Evolutionary conservation across 202 grass and related monocot genomes (phyloP).

Genomic region (Elaeis oleifera): DNA sequence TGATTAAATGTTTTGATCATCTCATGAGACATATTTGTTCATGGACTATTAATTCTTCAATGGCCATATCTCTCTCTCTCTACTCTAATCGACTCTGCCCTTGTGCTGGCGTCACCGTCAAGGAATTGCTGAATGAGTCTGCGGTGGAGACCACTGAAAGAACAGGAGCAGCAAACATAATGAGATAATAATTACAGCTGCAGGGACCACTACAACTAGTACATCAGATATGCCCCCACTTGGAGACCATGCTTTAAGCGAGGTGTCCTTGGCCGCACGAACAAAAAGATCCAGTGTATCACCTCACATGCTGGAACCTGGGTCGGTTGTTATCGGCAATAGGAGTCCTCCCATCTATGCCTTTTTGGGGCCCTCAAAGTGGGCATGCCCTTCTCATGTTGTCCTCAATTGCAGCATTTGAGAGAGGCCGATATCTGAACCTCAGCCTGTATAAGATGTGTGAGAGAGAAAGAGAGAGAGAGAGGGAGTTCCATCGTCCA

Average conservation of each 20-base stretch:
- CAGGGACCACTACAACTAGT: slow-evolving; percentile 6
- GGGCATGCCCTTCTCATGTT: slow-evolving; percentile 7
- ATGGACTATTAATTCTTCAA: too few relatives aligned
- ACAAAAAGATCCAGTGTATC: slow-evolving; percentile 31
- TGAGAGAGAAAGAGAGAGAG: too few relatives aligned
- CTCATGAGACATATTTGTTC: too few relatives aligned
- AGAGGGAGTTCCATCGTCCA: too few relatives aligned
- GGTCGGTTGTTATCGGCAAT: not conserved
- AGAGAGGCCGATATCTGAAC: too few relatives aligned
- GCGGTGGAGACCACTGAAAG: not conserved
- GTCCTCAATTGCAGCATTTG: not conserved
- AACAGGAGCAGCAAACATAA: slow-evolving; percentile 18
- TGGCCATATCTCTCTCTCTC: slow-evolving; percentile 4
- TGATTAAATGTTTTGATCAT: too few relatives aligned
- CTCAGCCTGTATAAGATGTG: too few relatives aligned
- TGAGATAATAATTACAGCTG: slow-evolving; percentile 22
- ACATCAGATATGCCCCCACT: too few relatives aligned
- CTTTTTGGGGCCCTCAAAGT: slow-evolving; percentile 1
- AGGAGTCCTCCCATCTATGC: not conserved
- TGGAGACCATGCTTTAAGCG: slow-evolving; percentile 9
- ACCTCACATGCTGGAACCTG: slow-evolving; percentile 19
- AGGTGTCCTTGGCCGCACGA: slow-evolving; percentile 23
- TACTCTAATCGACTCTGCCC: not conserved
- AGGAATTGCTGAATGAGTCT: not conserved
- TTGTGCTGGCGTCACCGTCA: not conserved